A percentile compares a stretch with the other conserved stretches of the same genome.
phyloP scores from a whole-genome alignment of 495 filamentous ascomycete genomes.

The Tuber brumale region DNA sequence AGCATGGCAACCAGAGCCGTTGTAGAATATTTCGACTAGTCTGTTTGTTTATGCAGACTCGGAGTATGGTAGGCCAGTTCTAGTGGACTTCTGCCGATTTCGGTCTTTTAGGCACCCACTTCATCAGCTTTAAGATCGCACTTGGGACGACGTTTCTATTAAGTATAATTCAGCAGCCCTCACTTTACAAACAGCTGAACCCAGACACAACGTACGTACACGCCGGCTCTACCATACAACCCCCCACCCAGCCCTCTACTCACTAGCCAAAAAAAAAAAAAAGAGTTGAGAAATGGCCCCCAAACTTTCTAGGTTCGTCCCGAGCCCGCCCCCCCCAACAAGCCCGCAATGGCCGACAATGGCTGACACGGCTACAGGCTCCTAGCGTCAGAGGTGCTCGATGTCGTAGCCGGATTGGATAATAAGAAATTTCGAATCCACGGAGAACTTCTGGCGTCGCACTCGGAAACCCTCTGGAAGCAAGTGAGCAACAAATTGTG shows the following conservation, averaged over 20 bases:
- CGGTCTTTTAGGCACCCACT: not conserved
- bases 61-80: not conserved
- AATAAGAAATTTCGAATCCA: not conserved
- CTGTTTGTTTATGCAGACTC: not conserved
- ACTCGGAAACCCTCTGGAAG: not conserved
- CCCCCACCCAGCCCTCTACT: not conserved
- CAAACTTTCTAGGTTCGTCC: not conserved
- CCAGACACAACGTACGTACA: not conserved
- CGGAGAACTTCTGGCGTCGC: not conserved
- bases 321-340: not conserved
- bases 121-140: not conserved
- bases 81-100: not conserved
- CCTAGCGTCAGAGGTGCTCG: not conserved
- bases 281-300: not conserved
- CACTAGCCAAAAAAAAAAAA: not conserved
- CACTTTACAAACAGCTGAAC: not conserved
- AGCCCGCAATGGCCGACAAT: not conserved
- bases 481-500: not conserved
- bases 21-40: not conserved
- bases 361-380: not conserved
- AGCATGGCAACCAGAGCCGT: not conserved
- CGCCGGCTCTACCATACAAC: not conserved
- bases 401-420: not conserved
- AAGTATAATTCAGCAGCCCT: not conserved
- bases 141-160: not conserved